These are phyloP conservation scores for Avicennia marina DNA, from an alignment of 257 asterid genomes.

Conservation along the genomic window DNA sequence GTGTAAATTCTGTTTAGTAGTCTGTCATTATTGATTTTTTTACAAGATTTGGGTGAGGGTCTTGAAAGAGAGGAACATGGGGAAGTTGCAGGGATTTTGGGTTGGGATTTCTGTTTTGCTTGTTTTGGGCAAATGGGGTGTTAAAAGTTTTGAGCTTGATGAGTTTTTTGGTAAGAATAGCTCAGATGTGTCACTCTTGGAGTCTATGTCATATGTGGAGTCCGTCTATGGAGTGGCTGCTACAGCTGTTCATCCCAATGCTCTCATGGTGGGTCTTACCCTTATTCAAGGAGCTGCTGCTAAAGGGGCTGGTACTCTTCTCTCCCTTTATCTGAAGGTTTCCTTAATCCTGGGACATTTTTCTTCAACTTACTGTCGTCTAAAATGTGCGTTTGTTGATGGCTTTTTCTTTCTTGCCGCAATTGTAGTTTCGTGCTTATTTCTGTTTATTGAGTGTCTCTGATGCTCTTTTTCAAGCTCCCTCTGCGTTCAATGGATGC, in stretches of 20 bases:
- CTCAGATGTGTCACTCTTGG: constrained; percentile 41
- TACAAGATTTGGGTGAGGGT: constrained; percentile 8
- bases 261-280: constrained; percentile 75
- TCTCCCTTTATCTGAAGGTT: not conserved
- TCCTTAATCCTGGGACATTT: no score
- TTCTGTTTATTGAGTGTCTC: no score
- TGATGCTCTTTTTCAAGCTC: no score
- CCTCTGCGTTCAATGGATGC: no score
- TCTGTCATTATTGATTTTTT: not conserved
- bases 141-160: constrained; percentile 49
- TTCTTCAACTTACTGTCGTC: not conserved
- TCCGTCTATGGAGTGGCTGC: constrained; percentile 54
- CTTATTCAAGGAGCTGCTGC: constrained; percentile 81
- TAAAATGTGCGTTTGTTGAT: not conserved
- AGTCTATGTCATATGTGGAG: constrained; percentile 41
- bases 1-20: constrained; percentile 5
- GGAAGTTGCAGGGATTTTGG: constrained; percentile 38
- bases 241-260: constrained; percentile 35
- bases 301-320: constrained; percentile 66
- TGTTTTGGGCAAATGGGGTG: constrained; percentile 33
- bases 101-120: constrained; percentile 26
- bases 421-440: no score
- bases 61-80: constrained; percentile 28
- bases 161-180: constrained; percentile 31
- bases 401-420: no score